Evolutionary conservation across 73 alveolate species (phyloP).

Genomic region (Paramecium caudatum): DNA sequence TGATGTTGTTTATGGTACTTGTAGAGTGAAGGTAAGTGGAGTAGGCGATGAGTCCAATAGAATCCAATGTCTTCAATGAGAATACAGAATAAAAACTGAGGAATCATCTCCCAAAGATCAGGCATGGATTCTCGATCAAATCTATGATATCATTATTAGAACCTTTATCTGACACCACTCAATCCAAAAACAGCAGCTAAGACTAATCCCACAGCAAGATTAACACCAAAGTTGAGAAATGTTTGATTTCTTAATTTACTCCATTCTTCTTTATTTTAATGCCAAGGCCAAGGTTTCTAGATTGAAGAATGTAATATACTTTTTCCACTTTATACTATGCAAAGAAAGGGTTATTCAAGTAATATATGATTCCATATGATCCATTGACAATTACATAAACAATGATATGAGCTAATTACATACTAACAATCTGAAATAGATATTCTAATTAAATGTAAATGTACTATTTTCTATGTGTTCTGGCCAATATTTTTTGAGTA

Average conservation of each 20-base stretch:
- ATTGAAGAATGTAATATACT: not conserved
- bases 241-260: conserved; percentile 70
- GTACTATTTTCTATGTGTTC: conserved; percentile 23
- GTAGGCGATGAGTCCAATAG: conserved; percentile 24
- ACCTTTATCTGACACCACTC: conserved; percentile 32
- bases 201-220: not conserved
- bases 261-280: conserved; percentile 81
- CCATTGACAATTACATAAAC: not conserved
- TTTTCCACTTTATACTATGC: conserved; percentile 33
- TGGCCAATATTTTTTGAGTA: conserved; percentile 24
- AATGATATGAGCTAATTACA: not conserved
- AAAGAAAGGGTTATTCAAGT: conserved; percentile 23
- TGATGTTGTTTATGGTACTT: conserved; percentile 46
- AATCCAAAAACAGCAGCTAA: conserved; percentile 10
- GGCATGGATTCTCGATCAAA: conserved; percentile 40
- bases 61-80: conserved; percentile 21
- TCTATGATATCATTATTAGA: conserved; percentile 56
- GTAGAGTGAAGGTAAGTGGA: conserved; percentile 7
- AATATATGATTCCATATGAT: not conserved
- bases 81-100: not conserved
- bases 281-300: conserved; percentile 91
- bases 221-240: conserved; percentile 59
- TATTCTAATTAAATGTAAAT: not conserved
- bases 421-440: not conserved
- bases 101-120: not conserved